phyloP scores from a whole-genome alignment of 345 rosid genomes.

The Gossypium herbaceum region DNA sequence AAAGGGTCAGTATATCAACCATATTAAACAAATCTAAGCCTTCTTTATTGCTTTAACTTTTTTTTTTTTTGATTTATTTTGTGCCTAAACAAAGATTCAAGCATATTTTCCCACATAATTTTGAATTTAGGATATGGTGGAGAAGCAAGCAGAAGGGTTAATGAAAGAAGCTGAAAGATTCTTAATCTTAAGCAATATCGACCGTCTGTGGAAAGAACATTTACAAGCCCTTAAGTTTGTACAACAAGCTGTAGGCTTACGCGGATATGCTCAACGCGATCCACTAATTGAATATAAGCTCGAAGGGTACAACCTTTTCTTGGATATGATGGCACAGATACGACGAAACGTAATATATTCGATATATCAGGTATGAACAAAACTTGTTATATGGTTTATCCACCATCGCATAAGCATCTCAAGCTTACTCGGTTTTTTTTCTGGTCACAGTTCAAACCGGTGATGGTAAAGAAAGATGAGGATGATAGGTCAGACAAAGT shows the following conservation, averaged over 20 bases:
- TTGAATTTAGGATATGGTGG: constrained; percentile 54
- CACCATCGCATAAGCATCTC: not conserved
- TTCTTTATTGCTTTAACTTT: not conserved
- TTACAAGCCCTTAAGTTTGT: constrained; percentile 91
- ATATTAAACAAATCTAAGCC: not conserved
- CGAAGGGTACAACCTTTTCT: constrained; percentile 92
- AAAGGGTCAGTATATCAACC: constrained; percentile 52
- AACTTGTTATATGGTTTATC: not conserved
- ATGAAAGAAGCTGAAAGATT: constrained; percentile 93
- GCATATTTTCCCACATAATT: not conserved
- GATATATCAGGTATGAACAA: constrained; percentile 70
- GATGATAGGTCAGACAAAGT: constrained; percentile 49
- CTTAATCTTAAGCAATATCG: constrained; percentile 84
- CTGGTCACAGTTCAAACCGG: constrained; percentile 69
- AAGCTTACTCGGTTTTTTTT: not conserved
- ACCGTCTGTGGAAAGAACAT: constrained; percentile 96
- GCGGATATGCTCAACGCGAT: constrained; percentile 97
- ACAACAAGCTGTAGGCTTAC: constrained; percentile 92
- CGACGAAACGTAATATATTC: constrained; percentile 94
- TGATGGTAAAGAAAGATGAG: constrained; percentile 70
- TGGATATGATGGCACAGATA: constrained; percentile 98
- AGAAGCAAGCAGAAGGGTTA: constrained; percentile 79
- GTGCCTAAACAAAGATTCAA: not conserved
- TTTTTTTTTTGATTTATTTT: not conserved
- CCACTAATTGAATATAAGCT: constrained; percentile 95